Base-by-base conservation (phyloP, 2,329 filamentous ascomycete species). In the Lachnellula cervina region DNA sequence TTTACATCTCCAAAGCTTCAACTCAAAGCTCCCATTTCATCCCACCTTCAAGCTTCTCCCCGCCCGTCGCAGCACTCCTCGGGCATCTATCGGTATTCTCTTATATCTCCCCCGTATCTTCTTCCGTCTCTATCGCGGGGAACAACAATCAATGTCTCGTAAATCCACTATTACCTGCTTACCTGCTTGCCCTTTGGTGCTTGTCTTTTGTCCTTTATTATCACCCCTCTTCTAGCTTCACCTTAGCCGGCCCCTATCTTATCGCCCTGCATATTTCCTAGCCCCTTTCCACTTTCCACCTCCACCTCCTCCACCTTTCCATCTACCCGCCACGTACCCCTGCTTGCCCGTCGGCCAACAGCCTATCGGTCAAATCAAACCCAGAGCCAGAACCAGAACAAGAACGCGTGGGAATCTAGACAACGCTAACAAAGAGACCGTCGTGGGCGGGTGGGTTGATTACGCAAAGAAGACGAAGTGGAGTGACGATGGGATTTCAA, bases 331-430 rank as follows among this genome's bases (percentile, higher is more conserved):
- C 25, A 28, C 42, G 6, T 4, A 16, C 19, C 14, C 54, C 21
- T 46, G 50, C 49, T 56, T 53, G 46, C 50, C 55, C 55, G 55
- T 49, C 55, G 55, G 50, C 38, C 55, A 53, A 44, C 34, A 23
- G 17, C 34, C 37, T 48, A 19, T 45, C 16, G 42, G n/a, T 46
- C 50, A 42, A 34, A 44, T 32, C 50, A 45, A 5, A 23, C 4
- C 42, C 42, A 19, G 17, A 40, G 5, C 14, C 37, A 17, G 25
- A 28, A 28, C 25, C 21, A 21, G 21, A 28, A 28, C 7, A 28
- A n/a, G n/a, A n/a, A 8, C 25, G 25, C 6, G 25, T 9, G 25
- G 25, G 25, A 2, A 28, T 28, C 25, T 28, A 28, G 25, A 28
- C 7, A 2, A 28, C 25, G 7, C 25, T 9, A 28, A 28, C 1